These are phyloP conservation scores for Chlamydomonas sp. DNA, from an alignment of 139 green algal genomes.

Conservation along the genomic window DNA sequence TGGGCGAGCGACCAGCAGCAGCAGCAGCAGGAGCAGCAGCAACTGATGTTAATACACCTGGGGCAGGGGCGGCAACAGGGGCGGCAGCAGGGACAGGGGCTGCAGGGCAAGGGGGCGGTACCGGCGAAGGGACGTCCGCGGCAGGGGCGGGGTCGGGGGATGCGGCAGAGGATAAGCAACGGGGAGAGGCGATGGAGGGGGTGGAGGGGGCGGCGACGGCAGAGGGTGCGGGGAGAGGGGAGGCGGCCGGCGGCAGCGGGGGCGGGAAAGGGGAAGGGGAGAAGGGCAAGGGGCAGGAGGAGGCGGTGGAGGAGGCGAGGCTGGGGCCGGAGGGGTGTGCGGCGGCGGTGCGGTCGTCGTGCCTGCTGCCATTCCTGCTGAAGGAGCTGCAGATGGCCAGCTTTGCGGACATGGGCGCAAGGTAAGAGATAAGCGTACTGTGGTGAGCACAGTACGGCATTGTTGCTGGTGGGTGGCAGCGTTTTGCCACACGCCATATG, in stretches of 20 bases:
- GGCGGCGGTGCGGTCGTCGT: slow-evolving; percentile 1
- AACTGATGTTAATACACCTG: too few relatives aligned
- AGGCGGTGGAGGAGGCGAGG: not conserved
- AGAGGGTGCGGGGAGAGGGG: not conserved
- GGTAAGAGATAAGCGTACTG: not conserved
- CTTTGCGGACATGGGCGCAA: slow-evolving; percentile 72
- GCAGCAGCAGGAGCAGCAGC: slow-evolving; percentile 1
- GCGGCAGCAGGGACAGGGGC: not conserved
- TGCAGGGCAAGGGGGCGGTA: too few relatives aligned
- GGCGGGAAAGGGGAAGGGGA: too few relatives aligned
- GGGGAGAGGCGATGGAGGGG: not conserved
- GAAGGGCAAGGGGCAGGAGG: not conserved
- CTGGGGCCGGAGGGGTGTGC: slow-evolving; percentile 15
- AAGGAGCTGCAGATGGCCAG: slow-evolving; percentile 60
- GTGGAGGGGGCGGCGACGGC: not conserved
- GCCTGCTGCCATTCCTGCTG: slow-evolving; percentile 59
- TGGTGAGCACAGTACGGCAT: too few relatives aligned
- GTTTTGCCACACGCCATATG: too few relatives aligned
- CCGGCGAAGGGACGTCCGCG: too few relatives aligned
- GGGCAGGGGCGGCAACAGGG: not conserved
- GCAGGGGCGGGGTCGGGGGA: too few relatives aligned
- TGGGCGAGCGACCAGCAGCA: slow-evolving; percentile 19
- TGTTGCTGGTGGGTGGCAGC: too few relatives aligned
- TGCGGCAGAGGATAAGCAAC: too few relatives aligned
- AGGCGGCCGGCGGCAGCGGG: not conserved